Evolutionary conservation across 768 basidiomycete genomes (phyloP).

Genomic region (Pleurotus tuoliensis): DNA sequence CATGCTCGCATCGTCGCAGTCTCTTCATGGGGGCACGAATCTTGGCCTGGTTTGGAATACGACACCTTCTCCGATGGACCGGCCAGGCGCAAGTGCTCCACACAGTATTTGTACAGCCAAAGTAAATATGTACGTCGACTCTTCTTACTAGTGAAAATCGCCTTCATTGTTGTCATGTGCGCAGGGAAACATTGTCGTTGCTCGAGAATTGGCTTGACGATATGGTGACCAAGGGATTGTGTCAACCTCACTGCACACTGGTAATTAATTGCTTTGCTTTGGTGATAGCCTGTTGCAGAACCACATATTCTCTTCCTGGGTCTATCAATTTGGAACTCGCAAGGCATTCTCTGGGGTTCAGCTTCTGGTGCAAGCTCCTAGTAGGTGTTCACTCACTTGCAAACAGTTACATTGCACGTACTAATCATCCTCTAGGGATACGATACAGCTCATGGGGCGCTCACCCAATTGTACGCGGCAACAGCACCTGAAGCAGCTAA

Average conservation of each 20-base stretch:
- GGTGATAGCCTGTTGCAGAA: neutral
- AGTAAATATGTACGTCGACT: constrained; percentile 34
- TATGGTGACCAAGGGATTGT: constrained; percentile 41
- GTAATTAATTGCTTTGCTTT: constrained; percentile 15
- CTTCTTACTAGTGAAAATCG: too few species aligned
- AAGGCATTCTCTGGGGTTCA: neutral
- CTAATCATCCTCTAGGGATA: neutral
- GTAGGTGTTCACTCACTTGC: neutral
- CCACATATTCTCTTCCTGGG: neutral
- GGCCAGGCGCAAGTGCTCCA: constrained; percentile 23
- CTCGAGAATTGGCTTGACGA: constrained; percentile 37
- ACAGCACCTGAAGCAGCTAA: constrained; percentile 26
- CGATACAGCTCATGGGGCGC: constrained; percentile 21
- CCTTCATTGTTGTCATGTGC: neutral
- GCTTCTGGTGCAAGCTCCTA: neutral
- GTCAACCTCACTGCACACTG: constrained; percentile 42
- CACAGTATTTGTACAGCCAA: constrained; percentile 26
- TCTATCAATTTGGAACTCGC: constrained; percentile 4
- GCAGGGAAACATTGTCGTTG: constrained; percentile 37
- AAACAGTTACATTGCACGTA: too few species aligned
- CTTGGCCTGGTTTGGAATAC: constrained; percentile 27
- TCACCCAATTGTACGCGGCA: constrained; percentile 36
- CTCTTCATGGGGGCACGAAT: constrained; percentile 28
- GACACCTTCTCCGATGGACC: constrained; percentile 34
- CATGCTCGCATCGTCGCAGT: constrained; percentile 36